phyloP scores from a whole-genome alignment of 75 land plant species.

The Cryptomeria japonica region DNA sequence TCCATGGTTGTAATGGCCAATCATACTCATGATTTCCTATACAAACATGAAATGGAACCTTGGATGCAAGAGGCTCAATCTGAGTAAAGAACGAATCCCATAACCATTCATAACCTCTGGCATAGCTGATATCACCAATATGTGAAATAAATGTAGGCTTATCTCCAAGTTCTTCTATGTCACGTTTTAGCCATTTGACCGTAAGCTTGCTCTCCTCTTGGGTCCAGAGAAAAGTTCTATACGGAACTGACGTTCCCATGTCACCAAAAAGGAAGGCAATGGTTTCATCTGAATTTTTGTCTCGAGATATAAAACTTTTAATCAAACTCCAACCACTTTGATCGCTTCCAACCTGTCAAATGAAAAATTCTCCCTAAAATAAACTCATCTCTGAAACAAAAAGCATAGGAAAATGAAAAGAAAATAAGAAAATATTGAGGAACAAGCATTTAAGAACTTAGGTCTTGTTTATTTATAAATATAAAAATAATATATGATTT shows the following conservation, averaged over 20 bases:
- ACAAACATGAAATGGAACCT: slow-evolving; percentile 78
- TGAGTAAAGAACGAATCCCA: slow-evolving; percentile 85
- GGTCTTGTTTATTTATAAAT: background rate
- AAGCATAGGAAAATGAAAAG: background rate
- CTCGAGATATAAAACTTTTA: slow-evolving; percentile 67
- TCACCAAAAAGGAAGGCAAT: slow-evolving; percentile 82
- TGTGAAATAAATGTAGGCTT: slow-evolving; percentile 80
- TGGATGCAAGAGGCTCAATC: slow-evolving; percentile 81
- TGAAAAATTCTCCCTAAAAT: background rate
- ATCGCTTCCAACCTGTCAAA: slow-evolving; percentile 80
- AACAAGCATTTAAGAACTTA: background rate
- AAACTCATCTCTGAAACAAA: background rate
- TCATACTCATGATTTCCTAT: no score
- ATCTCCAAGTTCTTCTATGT: slow-evolving; percentile 68
- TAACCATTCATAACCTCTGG: slow-evolving; percentile 87
- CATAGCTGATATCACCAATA: slow-evolving; percentile 95
- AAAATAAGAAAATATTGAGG: background rate
- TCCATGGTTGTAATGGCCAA: slow-evolving; percentile 56
- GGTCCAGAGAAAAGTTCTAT: slow-evolving; percentile 67
- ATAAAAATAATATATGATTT: background rate
- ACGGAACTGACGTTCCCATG: slow-evolving; percentile 84
- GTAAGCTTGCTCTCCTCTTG: slow-evolving; percentile 81
- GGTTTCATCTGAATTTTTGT: slow-evolving; percentile 61
- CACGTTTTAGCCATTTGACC: slow-evolving; percentile 78
- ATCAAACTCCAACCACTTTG: slow-evolving; percentile 69